These are phyloP conservation scores for Pleurotus tuoliensis DNA, from an alignment of 768 basidiomycete species.

Conservation along the genomic window DNA sequence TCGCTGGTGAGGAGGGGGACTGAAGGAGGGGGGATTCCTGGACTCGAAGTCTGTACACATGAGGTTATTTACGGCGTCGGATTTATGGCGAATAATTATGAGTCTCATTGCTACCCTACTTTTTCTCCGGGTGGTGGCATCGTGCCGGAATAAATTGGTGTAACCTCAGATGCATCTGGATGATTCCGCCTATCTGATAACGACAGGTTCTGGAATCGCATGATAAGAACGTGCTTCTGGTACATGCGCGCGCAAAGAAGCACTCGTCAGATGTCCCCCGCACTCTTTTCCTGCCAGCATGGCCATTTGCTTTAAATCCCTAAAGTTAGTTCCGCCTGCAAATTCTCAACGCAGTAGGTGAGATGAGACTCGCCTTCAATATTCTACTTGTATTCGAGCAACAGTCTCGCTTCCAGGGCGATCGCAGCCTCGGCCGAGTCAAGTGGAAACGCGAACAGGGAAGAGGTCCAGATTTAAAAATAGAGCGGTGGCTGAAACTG, in stretches of 20 bases:
- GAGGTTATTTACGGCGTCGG: background rate
- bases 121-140: too few relatives aligned
- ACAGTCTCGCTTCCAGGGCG: too few relatives aligned
- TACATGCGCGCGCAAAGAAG: background rate
- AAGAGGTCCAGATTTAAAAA: too few relatives aligned
- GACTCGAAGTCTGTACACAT: slow-evolving; percentile 4
- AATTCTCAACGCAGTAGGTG: too few relatives aligned
- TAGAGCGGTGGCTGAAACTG: background rate
- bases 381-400: too few relatives aligned
- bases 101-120: background rate
- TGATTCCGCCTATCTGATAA: slow-evolving; percentile 4
- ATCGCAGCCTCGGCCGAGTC: too few relatives aligned
- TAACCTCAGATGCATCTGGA: slow-evolving; percentile 1
- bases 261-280: background rate
- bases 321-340: too few relatives aligned
- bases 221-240: background rate
- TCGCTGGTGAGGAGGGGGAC: slow-evolving; percentile 7
- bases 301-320: too few relatives aligned
- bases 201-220: background rate
- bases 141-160: background rate
- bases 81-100: slow-evolving; percentile 1
- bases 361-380: too few relatives aligned
- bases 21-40: slow-evolving; percentile 11
- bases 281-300: background rate
- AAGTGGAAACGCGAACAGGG: too few relatives aligned